phyloP scores from a whole-genome alignment of 192 early-diverging fungal genomes.

The Oehlia diaphana region DNA sequence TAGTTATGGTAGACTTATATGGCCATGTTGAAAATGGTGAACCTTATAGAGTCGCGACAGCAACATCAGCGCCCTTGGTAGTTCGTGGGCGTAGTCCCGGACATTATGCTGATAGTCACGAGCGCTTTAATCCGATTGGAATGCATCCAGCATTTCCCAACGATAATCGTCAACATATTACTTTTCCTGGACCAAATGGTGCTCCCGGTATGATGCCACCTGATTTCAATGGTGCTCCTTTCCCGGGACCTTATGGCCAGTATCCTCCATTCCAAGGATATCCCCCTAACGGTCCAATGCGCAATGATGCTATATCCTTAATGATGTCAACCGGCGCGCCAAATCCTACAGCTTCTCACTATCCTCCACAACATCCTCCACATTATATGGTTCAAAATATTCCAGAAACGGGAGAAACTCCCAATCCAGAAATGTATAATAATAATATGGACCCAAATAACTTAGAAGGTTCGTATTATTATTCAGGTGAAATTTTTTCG shows the following conservation, averaged over 20 bases:
- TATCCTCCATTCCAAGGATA: constrained; percentile 20
- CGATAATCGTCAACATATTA: constrained; percentile 9
- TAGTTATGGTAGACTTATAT: constrained; percentile 74
- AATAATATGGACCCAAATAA: constrained; percentile 25
- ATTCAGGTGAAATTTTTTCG: neutral
- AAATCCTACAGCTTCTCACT: neutral
- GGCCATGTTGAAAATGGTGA: constrained; percentile 66
- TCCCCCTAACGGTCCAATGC: constrained; percentile 15
- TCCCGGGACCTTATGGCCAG: constrained; percentile 24
- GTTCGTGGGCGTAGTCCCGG: constrained; percentile 93
- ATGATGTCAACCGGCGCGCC: constrained; percentile 8
- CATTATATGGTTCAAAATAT: constrained; percentile 45
- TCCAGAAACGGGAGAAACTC: constrained; percentile 35
- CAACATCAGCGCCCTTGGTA: constrained; percentile 79
- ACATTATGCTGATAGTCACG: constrained; percentile 79
- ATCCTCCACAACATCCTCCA: constrained; percentile 18
- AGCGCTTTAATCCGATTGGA: constrained; percentile 35
- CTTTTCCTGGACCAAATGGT: constrained; percentile 20
- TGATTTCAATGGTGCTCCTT: constrained; percentile 30
- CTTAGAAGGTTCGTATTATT: neutral
- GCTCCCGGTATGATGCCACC: constrained; percentile 29
- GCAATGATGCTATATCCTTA: constrained; percentile 9
- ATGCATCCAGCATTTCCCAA: constrained; percentile 23
- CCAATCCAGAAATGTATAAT: constrained; percentile 41
- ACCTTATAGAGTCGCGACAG: constrained; percentile 60